A percentile compares a stretch with the other conserved stretches of the same genome.
Conservation (phyloP, 1,139 yeast species). For the Candida albicans region DNA sequence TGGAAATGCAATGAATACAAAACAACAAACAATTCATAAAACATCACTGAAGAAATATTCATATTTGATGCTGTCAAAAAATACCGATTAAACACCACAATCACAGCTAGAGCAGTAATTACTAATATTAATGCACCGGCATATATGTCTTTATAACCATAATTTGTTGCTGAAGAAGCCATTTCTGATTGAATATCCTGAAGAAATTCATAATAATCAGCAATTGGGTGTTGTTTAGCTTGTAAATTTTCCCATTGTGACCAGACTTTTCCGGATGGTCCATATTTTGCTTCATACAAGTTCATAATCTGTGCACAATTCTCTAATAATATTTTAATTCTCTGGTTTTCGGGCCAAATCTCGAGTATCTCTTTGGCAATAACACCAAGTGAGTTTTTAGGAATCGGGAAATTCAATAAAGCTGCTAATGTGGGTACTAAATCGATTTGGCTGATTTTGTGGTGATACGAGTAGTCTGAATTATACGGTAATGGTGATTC, state of each 20-base stretch:
- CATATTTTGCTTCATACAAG: constrained; percentile 28
- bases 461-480: constrained; percentile 52
- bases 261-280: constrained; percentile 13
- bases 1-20: constrained; percentile 62
- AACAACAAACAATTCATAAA: constrained; percentile 34
- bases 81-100: constrained; percentile 19
- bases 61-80: constrained; percentile 15
- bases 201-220: constrained; percentile 42
- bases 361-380: constrained; percentile 57
- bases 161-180: constrained; percentile 72
- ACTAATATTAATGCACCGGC: constrained; percentile 45
- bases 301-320: constrained; percentile 63
- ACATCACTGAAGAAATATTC: constrained; percentile 17
- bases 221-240: constrained; percentile 14
- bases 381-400: constrained; percentile 81
- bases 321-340: constrained; percentile 44
- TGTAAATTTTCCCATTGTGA: constrained; percentile 16
- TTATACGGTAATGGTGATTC: constrained; percentile 39
- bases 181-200: constrained; percentile 52
- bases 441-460: constrained; percentile 73
- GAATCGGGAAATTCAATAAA: constrained; percentile 77
- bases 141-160: constrained; percentile 53
- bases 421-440: constrained; percentile 81
- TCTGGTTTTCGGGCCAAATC: constrained; percentile 48
- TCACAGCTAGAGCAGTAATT: constrained; percentile 25